Conservation (phyloP, 371 early-diverging fungal genomes). For the Sporodiniella umbellata region DNA sequence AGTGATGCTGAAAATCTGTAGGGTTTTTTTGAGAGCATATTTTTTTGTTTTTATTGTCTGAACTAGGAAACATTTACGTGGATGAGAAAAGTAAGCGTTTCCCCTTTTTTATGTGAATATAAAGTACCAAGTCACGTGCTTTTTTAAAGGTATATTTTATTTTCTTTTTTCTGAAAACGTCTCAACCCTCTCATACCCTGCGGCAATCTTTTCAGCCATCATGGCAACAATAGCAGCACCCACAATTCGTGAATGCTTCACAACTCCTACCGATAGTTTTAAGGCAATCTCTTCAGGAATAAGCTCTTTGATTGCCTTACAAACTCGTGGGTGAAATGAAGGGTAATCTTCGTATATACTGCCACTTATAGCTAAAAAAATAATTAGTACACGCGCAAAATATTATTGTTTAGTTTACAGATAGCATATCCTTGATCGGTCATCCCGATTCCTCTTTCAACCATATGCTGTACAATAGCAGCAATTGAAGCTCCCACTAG, state of each 20-base stretch:
- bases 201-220: conserved; percentile 56
- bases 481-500: conserved; percentile 67
- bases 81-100: background rate
- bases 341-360: conserved; percentile 86
- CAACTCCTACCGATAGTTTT: conserved; percentile 59
- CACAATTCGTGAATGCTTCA: conserved; percentile 76
- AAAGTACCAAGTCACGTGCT: background rate
- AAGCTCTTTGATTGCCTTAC: conserved; percentile 68
- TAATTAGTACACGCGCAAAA: background rate
- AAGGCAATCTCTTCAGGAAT: conserved; percentile 74
- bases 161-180: background rate
- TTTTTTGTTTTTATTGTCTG: background rate
- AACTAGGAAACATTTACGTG: background rate
- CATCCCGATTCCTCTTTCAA: conserved; percentile 32
- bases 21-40: conserved; percentile 47
- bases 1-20: conserved; percentile 60
- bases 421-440: conserved; percentile 65
- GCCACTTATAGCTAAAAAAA: conserved; percentile 65
- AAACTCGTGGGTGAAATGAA: conserved; percentile 74
- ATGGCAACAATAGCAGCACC: conserved; percentile 86
- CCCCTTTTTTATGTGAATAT: background rate
- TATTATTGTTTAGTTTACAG: conserved; percentile 41
- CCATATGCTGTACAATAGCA: conserved; percentile 57
- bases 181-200: background rate
- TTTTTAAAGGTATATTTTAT: background rate